Base-by-base conservation (phyloP, 441 rosid species). In the Aleurites moluccanus region DNA sequence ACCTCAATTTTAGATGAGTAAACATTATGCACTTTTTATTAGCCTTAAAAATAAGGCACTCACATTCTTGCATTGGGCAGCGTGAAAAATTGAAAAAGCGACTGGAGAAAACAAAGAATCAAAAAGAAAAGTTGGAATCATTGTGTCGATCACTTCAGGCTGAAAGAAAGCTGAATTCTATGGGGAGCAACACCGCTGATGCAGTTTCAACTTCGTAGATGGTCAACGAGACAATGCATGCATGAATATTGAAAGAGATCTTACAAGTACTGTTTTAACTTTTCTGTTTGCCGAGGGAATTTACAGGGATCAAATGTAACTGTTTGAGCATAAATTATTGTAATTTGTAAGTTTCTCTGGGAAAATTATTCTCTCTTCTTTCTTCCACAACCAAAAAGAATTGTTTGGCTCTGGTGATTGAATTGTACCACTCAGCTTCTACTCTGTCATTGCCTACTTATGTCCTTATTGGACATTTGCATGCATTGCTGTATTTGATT, bases 131-230 rank as follows among this genome's bases (percentile, higher is more conserved):
- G 84, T 91, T 92, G 56, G 99, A 94, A 83, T 91, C 94, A 2
- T 82, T 94, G 70, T 94, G 98, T 83, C 86, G 99, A 71, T 89
- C 97, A 16, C 97, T 94, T 77, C 99, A 91, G 79, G 94, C 96
- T 4, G 94, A 94, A 82, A 86, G 98, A 86, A 94, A 89, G 78
- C 96, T 85, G 75, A 83, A 77, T 67, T 65, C 85, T 0, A 61
- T 33, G 2, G 81, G 50, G 40, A 57, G 80, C 76, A 84, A 56
- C 79, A 67, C 57, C 74, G 56, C 82, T 0, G 87, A 82, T 27
- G 57, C 85, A 18, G 66, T 67, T 9, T 40, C 75, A 25, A 27
- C 64, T 67, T 66, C 35, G 2, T 25, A 59, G 64, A 25, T 73
- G 77, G 79, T 70, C 65, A 49, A 28, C 35, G 60, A 67, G 50